phyloP scores from a whole-genome alignment of 2,329 filamentous ascomycete species.

The Fonsecaea monophora region DNA sequence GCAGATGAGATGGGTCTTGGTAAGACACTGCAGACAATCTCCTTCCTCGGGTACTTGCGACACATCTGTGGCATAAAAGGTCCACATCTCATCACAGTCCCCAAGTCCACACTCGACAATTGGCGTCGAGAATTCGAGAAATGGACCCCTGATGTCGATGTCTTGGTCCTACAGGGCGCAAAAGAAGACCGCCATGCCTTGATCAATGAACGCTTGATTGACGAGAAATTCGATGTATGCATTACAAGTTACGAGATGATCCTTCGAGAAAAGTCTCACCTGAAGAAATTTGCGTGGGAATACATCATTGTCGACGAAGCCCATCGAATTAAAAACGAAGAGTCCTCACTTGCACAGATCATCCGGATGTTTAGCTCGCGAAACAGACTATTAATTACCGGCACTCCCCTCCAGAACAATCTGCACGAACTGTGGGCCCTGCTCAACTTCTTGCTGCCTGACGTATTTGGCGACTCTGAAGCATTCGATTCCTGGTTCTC shows the following conservation, averaged over 20 bases:
- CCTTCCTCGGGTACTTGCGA: conserved; percentile 92
- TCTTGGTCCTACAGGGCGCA: conserved; percentile 89
- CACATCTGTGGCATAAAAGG: conserved; percentile 89
- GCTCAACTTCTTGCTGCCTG: conserved; percentile 95
- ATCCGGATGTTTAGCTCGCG: conserved; percentile 95
- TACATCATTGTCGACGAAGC: conserved; percentile 99
- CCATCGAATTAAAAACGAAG: conserved; percentile 99
- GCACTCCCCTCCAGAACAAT: conserved; percentile 97
- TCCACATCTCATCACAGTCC: conserved; percentile 88
- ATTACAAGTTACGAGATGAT: conserved; percentile 99
- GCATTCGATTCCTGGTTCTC: conserved; percentile 99
- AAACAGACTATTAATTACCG: conserved; percentile 93
- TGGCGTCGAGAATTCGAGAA: conserved; percentile 93
- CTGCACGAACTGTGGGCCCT: conserved; percentile 97
- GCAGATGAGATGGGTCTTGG: conserved; percentile 99
- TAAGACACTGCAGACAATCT: conserved; percentile 96
- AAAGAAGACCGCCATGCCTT: conserved; percentile 90
- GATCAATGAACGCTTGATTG: conserved; percentile 88
- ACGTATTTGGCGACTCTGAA: conserved; percentile 95
- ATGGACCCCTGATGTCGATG: conserved; percentile 96
- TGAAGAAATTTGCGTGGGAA: conserved; percentile 99
- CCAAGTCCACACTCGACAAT: conserved; percentile 97
- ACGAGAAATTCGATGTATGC: conserved; percentile 96
- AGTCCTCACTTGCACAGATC: conserved; percentile 94
- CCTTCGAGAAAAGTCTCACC: conserved; percentile 86